phyloP scores from a whole-genome alignment of 2,329 filamentous ascomycete genomes.

The Shiraia sp. region DNA sequence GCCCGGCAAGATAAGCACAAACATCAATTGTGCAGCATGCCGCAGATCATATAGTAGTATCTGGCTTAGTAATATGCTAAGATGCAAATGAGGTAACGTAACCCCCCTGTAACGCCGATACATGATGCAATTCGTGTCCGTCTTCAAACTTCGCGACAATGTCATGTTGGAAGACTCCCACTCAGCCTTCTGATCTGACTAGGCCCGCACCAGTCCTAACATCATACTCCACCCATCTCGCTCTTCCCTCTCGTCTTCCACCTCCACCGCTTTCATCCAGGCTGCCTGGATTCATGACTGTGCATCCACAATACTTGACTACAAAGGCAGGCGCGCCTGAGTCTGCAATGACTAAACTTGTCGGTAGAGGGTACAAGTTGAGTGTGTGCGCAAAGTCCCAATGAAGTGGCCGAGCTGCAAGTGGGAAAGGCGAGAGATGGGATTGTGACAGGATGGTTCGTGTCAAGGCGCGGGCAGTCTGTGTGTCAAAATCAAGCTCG shows the following conservation, averaged over 20 bases:
- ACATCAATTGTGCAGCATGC: too few relatives aligned
- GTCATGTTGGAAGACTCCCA: neutral
- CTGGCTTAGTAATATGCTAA: too few relatives aligned
- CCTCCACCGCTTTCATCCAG: constrained; percentile 64
- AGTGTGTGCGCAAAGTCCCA: constrained; percentile 84
- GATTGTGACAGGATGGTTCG: constrained; percentile 93
- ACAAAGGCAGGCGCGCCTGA: constrained; percentile 80
- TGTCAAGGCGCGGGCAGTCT: constrained; percentile 74
- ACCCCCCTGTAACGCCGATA: too few relatives aligned
- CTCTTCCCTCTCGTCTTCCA: constrained; percentile 66
- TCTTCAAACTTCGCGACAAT: too few relatives aligned
- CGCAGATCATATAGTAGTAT: too few relatives aligned
- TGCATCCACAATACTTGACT: constrained; percentile 91
- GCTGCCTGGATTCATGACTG: constrained; percentile 89
- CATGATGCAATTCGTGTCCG: too few relatives aligned
- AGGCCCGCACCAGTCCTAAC: constrained; percentile 28
- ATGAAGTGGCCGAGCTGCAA: constrained; percentile 77
- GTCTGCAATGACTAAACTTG: constrained; percentile 80
- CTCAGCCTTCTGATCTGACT: constrained; percentile 30
- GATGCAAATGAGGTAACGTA: too few relatives aligned
- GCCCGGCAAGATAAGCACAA: too few relatives aligned
- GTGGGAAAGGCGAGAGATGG: constrained; percentile 82
- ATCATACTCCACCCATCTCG: constrained; percentile 85
- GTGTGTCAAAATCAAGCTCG: constrained; percentile 35
- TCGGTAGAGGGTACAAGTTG: constrained; percentile 86